These are phyloP conservation scores for Dalbergia oliveri DNA, from an alignment of 306 rosid species.

Conservation along the genomic window DNA sequence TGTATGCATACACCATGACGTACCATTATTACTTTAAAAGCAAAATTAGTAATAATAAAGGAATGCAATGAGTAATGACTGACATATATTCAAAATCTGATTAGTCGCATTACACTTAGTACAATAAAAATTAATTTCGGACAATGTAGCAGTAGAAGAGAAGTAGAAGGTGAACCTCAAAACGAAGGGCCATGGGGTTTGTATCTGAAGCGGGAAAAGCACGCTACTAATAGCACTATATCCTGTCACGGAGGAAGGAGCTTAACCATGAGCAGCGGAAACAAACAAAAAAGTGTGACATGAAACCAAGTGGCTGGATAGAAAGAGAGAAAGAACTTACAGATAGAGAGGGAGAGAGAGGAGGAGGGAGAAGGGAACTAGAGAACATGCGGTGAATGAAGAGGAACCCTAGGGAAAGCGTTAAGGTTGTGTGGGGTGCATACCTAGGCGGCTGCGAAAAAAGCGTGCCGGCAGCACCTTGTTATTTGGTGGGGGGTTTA, in stretches of 20 bases:
- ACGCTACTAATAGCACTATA: neutral
- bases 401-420: neutral
- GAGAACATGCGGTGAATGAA: conserved; percentile 5
- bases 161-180: conserved; percentile 64
- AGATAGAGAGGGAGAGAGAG: conserved; percentile 13
- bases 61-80: neutral
- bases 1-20: neutral
- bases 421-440: neutral
- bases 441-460: conserved; percentile 45
- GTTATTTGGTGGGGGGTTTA: neutral
- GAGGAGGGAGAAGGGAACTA: no score
- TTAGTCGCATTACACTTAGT: neutral
- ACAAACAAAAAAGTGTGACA: neutral
- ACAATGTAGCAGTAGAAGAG: conserved; percentile 4
- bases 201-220: conserved; percentile 13
- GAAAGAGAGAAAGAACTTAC: conserved; percentile 18
- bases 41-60: no score
- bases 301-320: neutral
- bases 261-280: conserved; percentile 3
- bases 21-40: no score
- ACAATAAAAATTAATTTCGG: neutral
- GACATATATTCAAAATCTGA: neutral
- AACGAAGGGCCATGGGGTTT: conserved; percentile 78
- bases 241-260: conserved; percentile 19
- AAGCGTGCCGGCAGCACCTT: conserved; percentile 1